These are phyloP conservation scores for Brasenia schreberi DNA, from an alignment of 164 flowering plant genomes.

Conservation along the genomic window DNA sequence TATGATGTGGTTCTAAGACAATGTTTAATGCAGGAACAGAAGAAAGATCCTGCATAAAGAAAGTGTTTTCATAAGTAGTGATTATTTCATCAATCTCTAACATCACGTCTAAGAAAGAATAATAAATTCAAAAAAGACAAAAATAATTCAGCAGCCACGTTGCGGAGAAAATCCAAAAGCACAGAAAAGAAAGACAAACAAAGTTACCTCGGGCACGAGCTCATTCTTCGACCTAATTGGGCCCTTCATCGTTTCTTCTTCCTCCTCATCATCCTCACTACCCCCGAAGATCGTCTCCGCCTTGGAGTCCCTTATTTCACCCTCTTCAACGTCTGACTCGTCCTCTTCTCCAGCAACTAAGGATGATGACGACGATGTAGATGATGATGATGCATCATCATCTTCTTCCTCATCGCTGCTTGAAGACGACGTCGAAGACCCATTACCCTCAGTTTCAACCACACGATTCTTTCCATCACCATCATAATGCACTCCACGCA, in stretches of 20 bases:
- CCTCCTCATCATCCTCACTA: constrained; percentile 31
- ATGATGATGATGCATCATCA: constrained; percentile 4
- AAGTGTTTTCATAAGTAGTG: not conserved
- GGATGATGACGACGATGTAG: constrained; percentile 19
- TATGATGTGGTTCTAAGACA: constrained; percentile 49
- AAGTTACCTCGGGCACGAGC: constrained; percentile 7
- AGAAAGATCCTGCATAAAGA: constrained; percentile 52
- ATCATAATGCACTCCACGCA: constrained; percentile 5
- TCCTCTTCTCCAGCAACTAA: constrained; percentile 20
- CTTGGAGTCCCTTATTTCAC: constrained; percentile 42
- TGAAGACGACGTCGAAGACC: constrained; percentile 4
- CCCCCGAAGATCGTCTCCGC: constrained; percentile 16
- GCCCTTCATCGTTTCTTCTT: constrained; percentile 13
- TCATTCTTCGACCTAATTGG: constrained; percentile 76
- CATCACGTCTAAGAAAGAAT: not conserved
- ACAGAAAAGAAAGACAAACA: not conserved
- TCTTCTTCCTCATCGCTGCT: constrained; percentile 1
- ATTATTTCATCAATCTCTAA: not conserved
- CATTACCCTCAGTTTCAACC: not conserved
- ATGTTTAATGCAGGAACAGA: constrained; percentile 63
- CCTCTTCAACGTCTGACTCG: constrained; percentile 52
- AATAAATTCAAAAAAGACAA: not conserved
- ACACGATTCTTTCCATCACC: constrained; percentile 6
- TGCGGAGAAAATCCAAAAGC: not conserved
- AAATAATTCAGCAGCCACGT: not conserved